Evolutionary conservation across 176 grass and related monocot species (phyloP).

Genomic region (Avena insularis): DNA sequence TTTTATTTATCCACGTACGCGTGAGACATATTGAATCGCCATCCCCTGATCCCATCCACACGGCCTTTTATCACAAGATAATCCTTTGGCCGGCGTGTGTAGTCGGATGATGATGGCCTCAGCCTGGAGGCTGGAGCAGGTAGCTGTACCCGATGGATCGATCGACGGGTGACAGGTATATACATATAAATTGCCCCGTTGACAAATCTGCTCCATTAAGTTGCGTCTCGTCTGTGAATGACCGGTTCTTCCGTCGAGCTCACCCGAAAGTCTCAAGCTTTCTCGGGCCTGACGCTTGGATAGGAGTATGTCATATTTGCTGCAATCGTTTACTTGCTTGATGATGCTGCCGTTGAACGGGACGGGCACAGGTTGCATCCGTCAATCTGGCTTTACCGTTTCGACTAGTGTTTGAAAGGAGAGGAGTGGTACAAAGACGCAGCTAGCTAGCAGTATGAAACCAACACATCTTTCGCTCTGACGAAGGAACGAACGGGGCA

Average conservation of each 20-base stretch:
- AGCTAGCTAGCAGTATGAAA: background rate
- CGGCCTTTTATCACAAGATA: background rate
- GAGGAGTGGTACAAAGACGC: background rate
- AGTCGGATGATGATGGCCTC: background rate
- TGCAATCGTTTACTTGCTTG: background rate
- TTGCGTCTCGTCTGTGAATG: background rate
- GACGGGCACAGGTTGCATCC: background rate
- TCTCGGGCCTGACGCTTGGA: background rate
- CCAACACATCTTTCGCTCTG: conserved; percentile 37
- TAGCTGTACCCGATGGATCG: conserved; percentile 4
- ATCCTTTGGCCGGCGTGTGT: conserved; percentile 1
- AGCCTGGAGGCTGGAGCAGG: background rate
- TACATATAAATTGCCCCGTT: background rate
- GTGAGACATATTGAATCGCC: conserved; percentile 22
- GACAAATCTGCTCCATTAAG: background rate
- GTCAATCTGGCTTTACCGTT: background rate
- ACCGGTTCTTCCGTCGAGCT: background rate
- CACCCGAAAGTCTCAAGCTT: conserved; percentile 29
- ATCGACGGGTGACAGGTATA: conserved; percentile 30
- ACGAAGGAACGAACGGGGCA: conserved; percentile 19
- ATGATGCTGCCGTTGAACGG: conserved; percentile 42
- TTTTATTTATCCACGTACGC: conserved; percentile 36
- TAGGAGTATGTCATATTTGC: too few relatives aligned
- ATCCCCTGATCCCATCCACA: conserved; percentile 28
- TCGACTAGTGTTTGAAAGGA: background rate